Evolutionary conservation across 225 moss, liverwort and hornwort species (phyloP).

Genomic region (Pseudisothecium myosuroides): DNA sequence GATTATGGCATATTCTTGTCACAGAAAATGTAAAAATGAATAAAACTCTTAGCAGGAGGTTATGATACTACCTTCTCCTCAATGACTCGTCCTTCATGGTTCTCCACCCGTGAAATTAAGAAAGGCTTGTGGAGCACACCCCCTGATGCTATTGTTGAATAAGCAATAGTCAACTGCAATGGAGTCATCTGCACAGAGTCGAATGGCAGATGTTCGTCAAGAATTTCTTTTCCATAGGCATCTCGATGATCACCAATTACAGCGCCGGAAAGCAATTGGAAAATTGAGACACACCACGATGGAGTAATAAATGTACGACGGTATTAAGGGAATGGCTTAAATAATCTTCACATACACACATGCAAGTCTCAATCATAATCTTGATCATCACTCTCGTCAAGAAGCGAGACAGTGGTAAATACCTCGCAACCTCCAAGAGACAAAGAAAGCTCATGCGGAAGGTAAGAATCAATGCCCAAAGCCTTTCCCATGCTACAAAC

Average conservation of each 20-base stretch:
- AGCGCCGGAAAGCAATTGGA: not conserved
- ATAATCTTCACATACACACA: not conserved
- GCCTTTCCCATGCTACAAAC: constrained; percentile 71
- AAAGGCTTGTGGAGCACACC: constrained; percentile 73
- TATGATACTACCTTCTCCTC: constrained; percentile 51
- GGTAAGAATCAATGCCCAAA: constrained; percentile 77
- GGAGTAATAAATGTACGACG: not conserved
- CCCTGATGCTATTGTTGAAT: constrained; percentile 90
- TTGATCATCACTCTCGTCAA: not conserved
- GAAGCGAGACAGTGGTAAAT: not conserved
- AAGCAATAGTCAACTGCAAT: constrained; percentile 72
- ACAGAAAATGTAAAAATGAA: not conserved
- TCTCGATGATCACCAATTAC: not conserved
- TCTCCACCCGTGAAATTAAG: constrained; percentile 66
- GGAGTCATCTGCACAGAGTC: constrained; percentile 66
- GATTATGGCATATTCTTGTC: not conserved
- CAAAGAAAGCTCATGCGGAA: constrained; percentile 74
- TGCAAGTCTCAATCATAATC: not conserved
- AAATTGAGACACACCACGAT: not conserved
- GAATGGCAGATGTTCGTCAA: not conserved
- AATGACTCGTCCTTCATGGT: constrained; percentile 54
- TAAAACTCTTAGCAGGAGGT: not conserved
- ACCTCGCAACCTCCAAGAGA: constrained; percentile 98
- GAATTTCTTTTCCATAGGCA: not conserved
- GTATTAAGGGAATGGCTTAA: not conserved